Percentiles rank a stretch among this genome's conserved stretches.
Conservation (phyloP, 768 basidiomycete genomes). For the Russula earlei region DNA sequence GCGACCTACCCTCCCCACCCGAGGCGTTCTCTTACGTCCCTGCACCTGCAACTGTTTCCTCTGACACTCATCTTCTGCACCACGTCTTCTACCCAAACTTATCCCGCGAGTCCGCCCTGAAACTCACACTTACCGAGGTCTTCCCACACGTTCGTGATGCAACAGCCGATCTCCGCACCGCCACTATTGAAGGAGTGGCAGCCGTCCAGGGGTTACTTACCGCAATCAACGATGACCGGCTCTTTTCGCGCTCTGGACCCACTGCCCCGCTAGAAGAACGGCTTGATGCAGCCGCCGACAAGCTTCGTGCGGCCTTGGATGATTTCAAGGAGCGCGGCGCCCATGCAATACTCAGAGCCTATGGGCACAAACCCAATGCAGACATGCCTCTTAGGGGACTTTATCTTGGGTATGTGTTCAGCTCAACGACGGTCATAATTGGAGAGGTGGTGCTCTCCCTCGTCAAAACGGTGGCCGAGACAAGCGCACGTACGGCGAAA, state of each 20-base stretch:
- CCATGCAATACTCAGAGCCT: conserved; percentile 27
- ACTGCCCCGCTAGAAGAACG: conserved; percentile 18
- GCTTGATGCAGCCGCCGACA: conserved; percentile 23
- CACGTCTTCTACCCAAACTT: conserved; percentile 26
- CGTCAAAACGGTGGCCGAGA: conserved; percentile 30
- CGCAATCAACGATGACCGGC: conserved; percentile 30
- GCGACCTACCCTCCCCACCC: conserved; percentile 15
- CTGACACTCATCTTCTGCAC: conserved; percentile 31
- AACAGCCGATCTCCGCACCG: conserved; percentile 30
- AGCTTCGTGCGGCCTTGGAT: conserved; percentile 24
- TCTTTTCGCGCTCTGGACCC: conserved; percentile 17
- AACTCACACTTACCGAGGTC: conserved; percentile 28
- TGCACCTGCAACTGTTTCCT: conserved; percentile 15
- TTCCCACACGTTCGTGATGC: conserved; percentile 29
- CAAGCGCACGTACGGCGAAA: conserved; percentile 30
- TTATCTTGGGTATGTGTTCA: conserved; percentile 43
- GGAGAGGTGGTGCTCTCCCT: conserved; percentile 31
- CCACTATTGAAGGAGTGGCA: conserved; percentile 24
- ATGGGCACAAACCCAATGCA: not conserved
- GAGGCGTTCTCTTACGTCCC: conserved; percentile 10
- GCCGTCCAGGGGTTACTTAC: conserved; percentile 25
- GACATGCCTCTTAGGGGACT: conserved; percentile 32
- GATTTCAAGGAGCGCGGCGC: conserved; percentile 28
- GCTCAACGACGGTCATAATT: conserved; percentile 34
- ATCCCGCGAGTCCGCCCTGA: conserved; percentile 25